Base-by-base conservation (phyloP, 2,329 filamentous ascomycete species). In the Penicillium sp. region DNA sequence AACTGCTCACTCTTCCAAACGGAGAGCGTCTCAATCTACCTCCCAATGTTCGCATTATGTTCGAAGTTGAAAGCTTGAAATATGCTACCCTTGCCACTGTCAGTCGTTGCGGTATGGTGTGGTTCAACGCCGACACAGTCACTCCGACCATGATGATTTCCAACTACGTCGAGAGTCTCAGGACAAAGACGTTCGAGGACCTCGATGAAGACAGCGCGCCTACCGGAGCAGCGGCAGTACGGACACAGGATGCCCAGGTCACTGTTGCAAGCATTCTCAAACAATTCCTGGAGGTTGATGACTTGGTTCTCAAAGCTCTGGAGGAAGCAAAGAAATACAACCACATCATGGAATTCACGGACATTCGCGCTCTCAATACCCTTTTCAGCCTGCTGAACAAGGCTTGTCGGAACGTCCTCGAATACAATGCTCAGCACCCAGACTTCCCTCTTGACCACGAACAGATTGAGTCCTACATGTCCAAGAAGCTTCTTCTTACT, bases 61-160 rank as follows among this genome's bases (percentile, higher is more conserved):
- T 99, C 64, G 93, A 99, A 75, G 93, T 99, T 30, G 95, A 99
- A 74, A 97, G 86, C 3, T 78, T 99, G 52, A 95, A 95, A 67
- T 99, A 99, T 67, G 93, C 93, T 31, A 99, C 93, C 0, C 81
- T 99, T 37, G 93, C 93, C 48, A 99, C 93, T n/a, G 93, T 99
- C 65, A 95, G 88, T 84, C 90, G 93, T 74, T 99, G 93, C 69
- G 93, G 93, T 79, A 99, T 99, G 93, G 95, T 99, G 12, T 99
- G 93, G 93, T 99, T 97, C 75, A 99, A 90, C 67, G 92, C 96
- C 63, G 95, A 99, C 65, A 97, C 91, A 25, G 92, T 99, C 34
- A 92, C 89, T 28, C 82, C 92, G 1, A 81, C 81, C 58, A 95
- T 99, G 87, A 88, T 97, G 83, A 86, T 97, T 34, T 79, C 83